phyloP scores from a whole-genome alignment of 495 filamentous ascomycete genomes.

The Neurospora sp. region DNA sequence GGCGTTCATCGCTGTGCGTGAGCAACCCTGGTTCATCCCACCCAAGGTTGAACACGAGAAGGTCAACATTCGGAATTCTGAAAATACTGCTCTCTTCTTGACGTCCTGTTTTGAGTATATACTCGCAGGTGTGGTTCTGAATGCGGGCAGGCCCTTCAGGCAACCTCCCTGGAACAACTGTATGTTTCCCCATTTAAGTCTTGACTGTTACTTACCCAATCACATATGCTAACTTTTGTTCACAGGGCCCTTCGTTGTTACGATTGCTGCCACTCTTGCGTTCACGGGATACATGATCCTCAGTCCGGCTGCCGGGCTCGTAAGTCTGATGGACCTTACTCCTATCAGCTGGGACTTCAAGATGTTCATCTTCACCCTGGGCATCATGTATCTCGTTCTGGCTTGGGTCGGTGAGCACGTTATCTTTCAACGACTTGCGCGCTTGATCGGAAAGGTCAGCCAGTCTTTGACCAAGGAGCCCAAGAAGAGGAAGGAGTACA shows the following conservation, averaged over 20 bases:
- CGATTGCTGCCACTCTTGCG: slow-evolving; percentile 54
- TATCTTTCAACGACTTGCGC: slow-evolving; percentile 61
- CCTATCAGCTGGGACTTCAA: slow-evolving; percentile 61
- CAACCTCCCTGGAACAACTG: slow-evolving; percentile 72
- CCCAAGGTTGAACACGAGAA: slow-evolving; percentile 64
- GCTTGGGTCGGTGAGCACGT: slow-evolving; percentile 63
- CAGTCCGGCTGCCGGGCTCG: slow-evolving; percentile 57
- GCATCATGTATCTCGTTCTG: slow-evolving; percentile 51
- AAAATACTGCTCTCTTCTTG: slow-evolving; percentile 85
- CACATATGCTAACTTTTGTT: not conserved
- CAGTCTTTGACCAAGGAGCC: slow-evolving; percentile 41
- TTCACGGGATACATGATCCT: slow-evolving; percentile 71
- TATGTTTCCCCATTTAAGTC: slow-evolving; percentile 29
- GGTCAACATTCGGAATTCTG: slow-evolving; percentile 77
- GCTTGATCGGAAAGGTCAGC: slow-evolving; percentile 50
- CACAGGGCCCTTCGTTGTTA: slow-evolving; percentile 70
- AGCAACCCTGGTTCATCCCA: slow-evolving; percentile 78
- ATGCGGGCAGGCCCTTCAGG: slow-evolving; percentile 80
- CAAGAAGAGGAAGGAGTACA: slow-evolving; percentile 83
- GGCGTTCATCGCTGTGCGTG: slow-evolving; percentile 59
- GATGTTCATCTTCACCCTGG: slow-evolving; percentile 57
- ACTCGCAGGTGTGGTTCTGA: slow-evolving; percentile 75
- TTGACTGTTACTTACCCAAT: slow-evolving; percentile 11
- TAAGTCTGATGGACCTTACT: slow-evolving; percentile 76
- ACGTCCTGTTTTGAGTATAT: slow-evolving; percentile 93